These are phyloP conservation scores for Ophiostoma sp. DNA, from an alignment of 2,329 filamentous ascomycete species.

Conservation along the genomic window DNA sequence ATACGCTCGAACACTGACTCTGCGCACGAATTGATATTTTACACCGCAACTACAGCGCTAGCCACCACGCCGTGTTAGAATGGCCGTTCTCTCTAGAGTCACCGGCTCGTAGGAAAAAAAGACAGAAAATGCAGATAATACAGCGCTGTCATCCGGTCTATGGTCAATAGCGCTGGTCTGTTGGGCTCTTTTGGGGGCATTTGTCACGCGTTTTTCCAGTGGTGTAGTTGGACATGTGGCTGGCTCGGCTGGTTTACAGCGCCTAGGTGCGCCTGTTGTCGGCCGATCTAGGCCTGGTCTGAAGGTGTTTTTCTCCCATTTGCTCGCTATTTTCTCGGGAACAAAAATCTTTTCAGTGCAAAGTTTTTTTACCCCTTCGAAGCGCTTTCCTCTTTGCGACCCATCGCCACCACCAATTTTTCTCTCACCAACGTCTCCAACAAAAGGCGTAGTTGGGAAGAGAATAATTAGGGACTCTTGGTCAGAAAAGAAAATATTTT, in stretches of 20 bases:
- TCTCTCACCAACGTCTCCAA: neutral
- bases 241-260: neutral
- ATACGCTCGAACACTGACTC: neutral
- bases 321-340: neutral
- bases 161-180: neutral
- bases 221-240: neutral
- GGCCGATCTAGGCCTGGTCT: slow-evolving; percentile 3
- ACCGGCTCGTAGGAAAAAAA: too few relatives aligned
- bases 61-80: neutral
- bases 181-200: neutral
- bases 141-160: neutral
- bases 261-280: neutral
- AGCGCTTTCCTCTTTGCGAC: slow-evolving; percentile 4
- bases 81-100: neutral
- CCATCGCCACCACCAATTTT: slow-evolving; percentile 10
- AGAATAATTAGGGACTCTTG: neutral
- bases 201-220: neutral
- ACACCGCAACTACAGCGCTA: slow-evolving; percentile 1
- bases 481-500: neutral
- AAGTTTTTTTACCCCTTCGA: neutral
- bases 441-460: neutral
- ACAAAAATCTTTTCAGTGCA: neutral
- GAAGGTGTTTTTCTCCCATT: neutral
- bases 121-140: neutral
- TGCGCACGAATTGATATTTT: neutral